Evolutionary conservation across 1,139 yeast genomes (phyloP).

Genomic region (Scheffersomyces titani): DNA sequence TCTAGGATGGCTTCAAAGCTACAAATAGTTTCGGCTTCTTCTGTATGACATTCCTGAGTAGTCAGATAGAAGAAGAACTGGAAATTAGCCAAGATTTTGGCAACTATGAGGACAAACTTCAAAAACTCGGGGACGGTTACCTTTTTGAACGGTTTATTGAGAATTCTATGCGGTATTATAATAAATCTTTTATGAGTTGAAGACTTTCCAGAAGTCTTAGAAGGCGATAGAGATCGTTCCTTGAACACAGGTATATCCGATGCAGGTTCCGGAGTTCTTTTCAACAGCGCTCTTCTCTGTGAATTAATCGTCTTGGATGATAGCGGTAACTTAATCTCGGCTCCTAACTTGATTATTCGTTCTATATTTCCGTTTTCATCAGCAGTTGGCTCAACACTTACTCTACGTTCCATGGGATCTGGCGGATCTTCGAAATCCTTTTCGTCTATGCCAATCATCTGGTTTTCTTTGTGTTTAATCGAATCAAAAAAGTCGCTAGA

Average conservation of each 20-base stretch:
- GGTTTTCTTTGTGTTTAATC: constrained; percentile 36
- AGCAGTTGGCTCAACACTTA: constrained; percentile 1
- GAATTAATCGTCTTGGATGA: constrained; percentile 45
- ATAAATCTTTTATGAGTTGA: constrained; percentile 25
- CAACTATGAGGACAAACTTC: constrained; percentile 37
- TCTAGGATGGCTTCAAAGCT: constrained; percentile 26
- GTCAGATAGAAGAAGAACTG: constrained; percentile 24
- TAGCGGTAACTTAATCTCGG: constrained; percentile 38
- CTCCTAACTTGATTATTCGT: constrained; percentile 38
- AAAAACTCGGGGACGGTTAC: constrained; percentile 41
- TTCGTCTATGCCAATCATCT: constrained; percentile 23
- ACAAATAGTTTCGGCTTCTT: constrained; percentile 14
- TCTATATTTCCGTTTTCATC: constrained; percentile 16
- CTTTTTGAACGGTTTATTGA: constrained; percentile 44
- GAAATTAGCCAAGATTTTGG: constrained; percentile 41
- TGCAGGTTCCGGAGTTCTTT: neutral
- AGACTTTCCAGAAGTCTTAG: neutral
- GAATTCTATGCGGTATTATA: constrained; percentile 45
- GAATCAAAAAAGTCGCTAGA: constrained; percentile 35
- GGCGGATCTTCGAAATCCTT: constrained; percentile 14
- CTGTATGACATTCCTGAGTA: neutral
- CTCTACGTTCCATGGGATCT: constrained; percentile 9
- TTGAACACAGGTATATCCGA: constrained; percentile 4
- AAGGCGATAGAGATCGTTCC: constrained; percentile 3
- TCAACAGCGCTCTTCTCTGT: constrained; percentile 27